Evolutionary conservation across 441 rosid species (phyloP).

Genomic region (Pelargonium australe): DNA sequence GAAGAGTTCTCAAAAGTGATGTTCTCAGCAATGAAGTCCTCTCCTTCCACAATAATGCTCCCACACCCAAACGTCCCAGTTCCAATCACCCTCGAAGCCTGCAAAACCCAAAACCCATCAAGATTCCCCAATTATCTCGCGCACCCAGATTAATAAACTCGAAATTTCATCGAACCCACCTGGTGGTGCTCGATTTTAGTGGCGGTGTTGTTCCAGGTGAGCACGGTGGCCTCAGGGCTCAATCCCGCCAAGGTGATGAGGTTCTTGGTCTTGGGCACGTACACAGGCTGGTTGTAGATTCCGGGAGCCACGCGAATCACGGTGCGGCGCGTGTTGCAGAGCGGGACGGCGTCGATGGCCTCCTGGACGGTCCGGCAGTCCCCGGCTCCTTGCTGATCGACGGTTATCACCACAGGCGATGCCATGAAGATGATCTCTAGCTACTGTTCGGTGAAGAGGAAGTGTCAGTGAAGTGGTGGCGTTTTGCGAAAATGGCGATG

Average conservation of each 20-base stretch:
- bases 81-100: constrained; percentile 73
- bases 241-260: constrained; percentile 77
- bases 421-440: too few species aligned
- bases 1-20: constrained; percentile 89
- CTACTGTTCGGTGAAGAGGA: too few species aligned
- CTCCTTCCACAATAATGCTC: constrained; percentile 85
- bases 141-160: constrained; percentile 11
- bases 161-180: constrained; percentile 26
- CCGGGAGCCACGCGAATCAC: constrained; percentile 80
- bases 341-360: constrained; percentile 75
- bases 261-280: constrained; percentile 87
- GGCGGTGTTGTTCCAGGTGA: constrained; percentile 86
- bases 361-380: constrained; percentile 72
- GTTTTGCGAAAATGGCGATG: too few species aligned
- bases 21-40: constrained; percentile 92
- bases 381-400: constrained; percentile 63
- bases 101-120: constrained; percentile 10
- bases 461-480: too few species aligned
- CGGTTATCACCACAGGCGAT: constrained; percentile 46
- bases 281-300: constrained; percentile 66
- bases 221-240: constrained; percentile 57
- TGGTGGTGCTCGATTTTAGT: constrained; percentile 77
- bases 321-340: constrained; percentile 57
- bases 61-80: constrained; percentile 97
- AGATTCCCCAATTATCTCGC: background rate